Evolutionary conservation across 495 filamentous ascomycete species (phyloP).

Genomic region (Staphylotrichum tortipilum): DNA sequence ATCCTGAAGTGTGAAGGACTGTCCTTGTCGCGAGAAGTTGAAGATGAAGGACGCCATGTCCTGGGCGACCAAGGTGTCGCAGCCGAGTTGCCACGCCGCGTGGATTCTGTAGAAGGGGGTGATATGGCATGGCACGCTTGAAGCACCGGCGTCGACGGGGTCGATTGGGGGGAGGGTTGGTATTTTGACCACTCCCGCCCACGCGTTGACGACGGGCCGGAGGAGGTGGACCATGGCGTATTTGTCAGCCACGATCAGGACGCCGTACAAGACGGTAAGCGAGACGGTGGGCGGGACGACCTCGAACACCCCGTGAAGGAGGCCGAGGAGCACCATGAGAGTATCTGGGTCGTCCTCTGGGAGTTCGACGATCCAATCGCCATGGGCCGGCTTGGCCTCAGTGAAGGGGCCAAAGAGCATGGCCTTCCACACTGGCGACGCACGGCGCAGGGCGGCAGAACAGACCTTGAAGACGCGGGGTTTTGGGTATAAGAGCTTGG

Average conservation of each 20-base stretch:
- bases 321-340: not conserved
- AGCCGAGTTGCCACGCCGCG: too few relatives aligned
- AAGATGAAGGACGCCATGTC: too few relatives aligned
- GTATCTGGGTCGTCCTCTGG: not conserved
- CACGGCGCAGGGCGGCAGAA: not conserved
- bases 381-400: not conserved
- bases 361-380: not conserved
- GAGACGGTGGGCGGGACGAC: not conserved
- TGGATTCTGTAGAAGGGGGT: too few relatives aligned
- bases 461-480: not conserved
- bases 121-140: too few relatives aligned
- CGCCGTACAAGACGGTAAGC: not conserved
- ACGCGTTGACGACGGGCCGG: too few relatives aligned
- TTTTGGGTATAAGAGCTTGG: not conserved
- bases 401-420: not conserved
- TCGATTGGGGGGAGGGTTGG: too few relatives aligned
- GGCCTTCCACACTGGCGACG: not conserved
- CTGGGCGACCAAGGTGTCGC: too few relatives aligned
- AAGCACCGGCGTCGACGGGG: too few relatives aligned
- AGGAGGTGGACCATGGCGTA: not conserved
- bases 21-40: too few relatives aligned
- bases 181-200: too few relatives aligned
- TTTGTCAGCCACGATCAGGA: not conserved
- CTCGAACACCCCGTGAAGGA: not conserved
- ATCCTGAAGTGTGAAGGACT: too few relatives aligned